A percentile compares a stretch with the other conserved stretches of the same genome.
Conservation (phyloP, 306 rosid species). For the Castanospermum australe region DNA sequence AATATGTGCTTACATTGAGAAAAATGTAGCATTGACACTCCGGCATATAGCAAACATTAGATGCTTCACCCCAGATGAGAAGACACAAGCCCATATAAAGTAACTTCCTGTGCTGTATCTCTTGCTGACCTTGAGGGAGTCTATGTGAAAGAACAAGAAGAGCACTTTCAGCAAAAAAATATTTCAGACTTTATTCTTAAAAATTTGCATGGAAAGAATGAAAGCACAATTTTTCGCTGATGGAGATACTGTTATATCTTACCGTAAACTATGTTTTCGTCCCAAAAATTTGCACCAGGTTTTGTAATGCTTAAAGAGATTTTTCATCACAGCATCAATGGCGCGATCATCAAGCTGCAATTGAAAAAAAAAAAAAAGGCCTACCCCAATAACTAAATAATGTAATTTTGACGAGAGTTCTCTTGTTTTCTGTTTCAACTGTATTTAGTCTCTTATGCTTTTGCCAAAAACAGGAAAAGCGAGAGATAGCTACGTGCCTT, state of each 20-base stretch:
- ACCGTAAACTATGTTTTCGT: slow-evolving; percentile 82
- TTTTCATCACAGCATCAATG: slow-evolving; percentile 62
- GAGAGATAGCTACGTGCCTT: slow-evolving; percentile 52
- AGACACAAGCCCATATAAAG: slow-evolving; percentile 88
- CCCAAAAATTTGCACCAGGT: slow-evolving; percentile 92
- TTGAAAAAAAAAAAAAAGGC: not conserved
- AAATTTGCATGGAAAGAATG: not conserved
- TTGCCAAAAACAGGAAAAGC: slow-evolving; percentile 2
- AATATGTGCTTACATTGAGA: slow-evolving; percentile 58
- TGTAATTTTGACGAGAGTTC: not conserved
- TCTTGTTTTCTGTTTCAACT: slow-evolving; percentile 5
- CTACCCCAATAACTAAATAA: slow-evolving; percentile 7
- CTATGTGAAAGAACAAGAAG: slow-evolving; percentile 39
- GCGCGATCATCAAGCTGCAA: slow-evolving; percentile 96
- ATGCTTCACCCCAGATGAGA: slow-evolving; percentile 96
- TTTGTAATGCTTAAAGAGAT: slow-evolving; percentile 83
- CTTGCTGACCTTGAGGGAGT: slow-evolving; percentile 77
- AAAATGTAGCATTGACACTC: slow-evolving; percentile 85
- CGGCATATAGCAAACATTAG: slow-evolving; percentile 81
- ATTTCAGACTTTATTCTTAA: slow-evolving; percentile 12
- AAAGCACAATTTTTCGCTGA: not conserved
- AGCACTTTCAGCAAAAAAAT: slow-evolving; percentile 19
- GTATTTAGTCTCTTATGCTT: not conserved
- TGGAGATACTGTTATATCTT: slow-evolving; percentile 9
- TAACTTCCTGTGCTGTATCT: slow-evolving; percentile 80